Evolutionary conservation across 345 rosid genomes (phyloP), one percentile per base, ranked within the genome.

Genomic region (Moringa oleifera): DNA sequence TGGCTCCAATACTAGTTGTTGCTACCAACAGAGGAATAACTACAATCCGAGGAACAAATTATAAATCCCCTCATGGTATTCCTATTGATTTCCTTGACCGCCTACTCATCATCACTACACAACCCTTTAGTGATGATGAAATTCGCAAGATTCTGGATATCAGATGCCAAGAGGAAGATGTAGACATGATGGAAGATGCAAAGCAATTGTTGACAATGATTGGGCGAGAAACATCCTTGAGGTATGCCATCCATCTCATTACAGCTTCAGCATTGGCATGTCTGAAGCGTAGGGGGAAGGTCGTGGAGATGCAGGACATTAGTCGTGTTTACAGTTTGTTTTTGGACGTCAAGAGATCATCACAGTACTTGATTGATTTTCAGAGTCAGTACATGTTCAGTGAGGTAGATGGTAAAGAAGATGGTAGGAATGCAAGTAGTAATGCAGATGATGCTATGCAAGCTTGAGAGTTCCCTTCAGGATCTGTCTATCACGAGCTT

Each of bases 21-120:
- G 98, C 98, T 12, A 90, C 96, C 31, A 86, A 93, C 73, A 70
- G 99, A 71, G 97, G 99, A 66, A 89, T 94, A 28, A 88, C 99
- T 1, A 74, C 85, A 23, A 90, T 94, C 65, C 86, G 97, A 25
- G 97, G 97, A 51, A 94, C 98, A 20, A 90, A 83, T 73, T 86
- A 94, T 75, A 90, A 81, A 72, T 87, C 97, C 55, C 90, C 99
- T 0, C 99, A 94, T 56, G 99, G 99, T 16, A 94, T 94, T 67
- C 99, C 99, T 0, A 83, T 94, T 20, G 99, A 93, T 66, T 91
- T 94, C 64, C 95, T 94, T 2, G 99, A 94, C 68, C 89, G 97
- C 55, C 85, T 94, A 3, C 90, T 94, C 28, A 94, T 90, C 66
- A 85, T 94, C 68, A 59, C 90, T 10, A 93, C 98, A 8, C 82